A percentile compares a stretch with the other conserved stretches of the same genome.
Conservation (phyloP, 305 asterid genomes). For the Rubia occidens region DNA sequence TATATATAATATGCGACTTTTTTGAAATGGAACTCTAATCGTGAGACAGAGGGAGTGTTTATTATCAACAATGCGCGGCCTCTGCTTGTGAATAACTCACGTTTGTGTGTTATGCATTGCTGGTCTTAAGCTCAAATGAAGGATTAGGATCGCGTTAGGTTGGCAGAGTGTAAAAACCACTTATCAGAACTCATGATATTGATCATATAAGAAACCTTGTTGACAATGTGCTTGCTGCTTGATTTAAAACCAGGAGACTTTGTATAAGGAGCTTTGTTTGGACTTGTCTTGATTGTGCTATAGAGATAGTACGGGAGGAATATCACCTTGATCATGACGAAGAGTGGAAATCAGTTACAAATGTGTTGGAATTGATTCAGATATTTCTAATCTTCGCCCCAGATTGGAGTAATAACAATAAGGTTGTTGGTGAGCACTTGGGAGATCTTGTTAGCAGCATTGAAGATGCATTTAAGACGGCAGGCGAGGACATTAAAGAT, state of each 20-base stretch:
- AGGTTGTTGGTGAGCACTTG: neutral
- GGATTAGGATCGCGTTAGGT: no score
- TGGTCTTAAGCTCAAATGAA: no score
- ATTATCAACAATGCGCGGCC: no score
- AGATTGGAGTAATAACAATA: neutral
- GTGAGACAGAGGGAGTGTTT: no score
- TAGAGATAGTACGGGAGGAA: neutral
- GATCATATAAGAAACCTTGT: no score
- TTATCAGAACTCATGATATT: neutral
- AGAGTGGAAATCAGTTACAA: neutral
- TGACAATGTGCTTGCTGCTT: neutral
- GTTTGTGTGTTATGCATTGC: no score
- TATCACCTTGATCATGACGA: neutral
- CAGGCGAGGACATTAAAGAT: neutral
- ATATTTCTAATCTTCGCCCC: neutral
- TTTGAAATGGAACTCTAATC: no score
- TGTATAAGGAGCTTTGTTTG: neutral
- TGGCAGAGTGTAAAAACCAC: no score
- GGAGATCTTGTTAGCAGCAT: slow-evolving; percentile 1
- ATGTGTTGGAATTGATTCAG: neutral
- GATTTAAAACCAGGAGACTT: neutral
- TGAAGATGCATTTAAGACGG: slow-evolving; percentile 3
- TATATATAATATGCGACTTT: no score
- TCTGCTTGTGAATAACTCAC: no score
- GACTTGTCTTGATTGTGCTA: neutral